Evolutionary conservation across 1,139 yeast genomes (phyloP), one percentile per base, ranked within the genome.

Genomic region (Arxiozyma bovina): DNA sequence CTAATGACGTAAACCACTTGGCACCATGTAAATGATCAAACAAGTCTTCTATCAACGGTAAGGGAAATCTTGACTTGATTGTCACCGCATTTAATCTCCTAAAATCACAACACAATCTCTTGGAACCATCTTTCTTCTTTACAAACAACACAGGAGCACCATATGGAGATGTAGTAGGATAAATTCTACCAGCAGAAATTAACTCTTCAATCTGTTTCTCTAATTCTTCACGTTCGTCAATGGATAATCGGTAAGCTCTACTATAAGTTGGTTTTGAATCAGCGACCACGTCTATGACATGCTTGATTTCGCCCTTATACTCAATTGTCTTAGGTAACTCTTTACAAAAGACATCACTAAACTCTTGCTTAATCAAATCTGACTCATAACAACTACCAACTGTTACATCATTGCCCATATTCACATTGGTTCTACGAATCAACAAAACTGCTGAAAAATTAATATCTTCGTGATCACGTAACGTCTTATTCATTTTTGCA

Each of bases 81-180:
- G 68, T 65, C 8, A 45, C 51, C 17, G 50, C 45, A 46, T 65
- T 66, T 47, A 63, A 48, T 3, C 53, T 50, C 42, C 67, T 55
- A 43, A 59, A 66, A 51, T 66, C 69, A 17, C 62, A 53, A 43
- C 66, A 58, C 44, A 66, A 4, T 44, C 57, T 27, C 47, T 56
- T 63, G n/a, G 60, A 25, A 3, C 56, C 58, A 48, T 64, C 67
- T 38, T 57, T 55, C 54, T 62, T 63, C 41, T 57, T 60, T 15
- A 61, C 64, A 34, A 61, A 55, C 22, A 60, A 50, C 12, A 34
- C 40, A 12, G 40, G 40, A 12, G 40, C 40, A 34, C 40, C n/a
- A 34, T 34, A 34, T 3, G 4, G 40, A 15, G 17, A 34, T 3
- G 40, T 34, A 3, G 40, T 34, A 2, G 40, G 40, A 34, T 34